Base-by-base conservation (phyloP, 1,284 basidiomycete genomes). In the Schizopora paradoxa region DNA sequence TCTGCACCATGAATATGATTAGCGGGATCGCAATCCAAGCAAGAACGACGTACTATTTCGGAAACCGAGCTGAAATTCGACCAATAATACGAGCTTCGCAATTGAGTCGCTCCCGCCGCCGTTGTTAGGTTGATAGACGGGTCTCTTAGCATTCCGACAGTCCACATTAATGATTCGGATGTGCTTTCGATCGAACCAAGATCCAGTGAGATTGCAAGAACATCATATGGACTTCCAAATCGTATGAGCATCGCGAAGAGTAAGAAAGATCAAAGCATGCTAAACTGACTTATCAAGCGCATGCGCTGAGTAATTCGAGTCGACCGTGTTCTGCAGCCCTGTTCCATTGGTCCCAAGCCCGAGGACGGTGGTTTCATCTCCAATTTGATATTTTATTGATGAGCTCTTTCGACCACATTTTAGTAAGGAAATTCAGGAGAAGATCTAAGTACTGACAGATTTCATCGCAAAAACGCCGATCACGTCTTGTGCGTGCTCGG, bases 111-210 rank as follows among this genome's bases (percentile, higher is more conserved):
- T 6, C 47, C 53, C 7, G 49, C 52, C 13, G 53, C 46, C 14
- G 52, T 54, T 49, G 57, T 54, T 49, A 65, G 68, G 31, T 60
- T 56, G 8, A 70, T 57, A 6, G 61, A 56, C 0, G 72, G 69
- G 47, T 69, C 65, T 11, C 73, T 63, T 4, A 67, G 56, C 10
- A 70, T 55, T 0, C 74, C 73, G 16, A 76, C 49, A 2, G 65
- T 61, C 54, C 64, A 68, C 3, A 73, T 65, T 5, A 67, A 57
- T 3, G 67, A 60, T 32, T 51, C 45, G 14, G 19, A n/a, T n/a
- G 49, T 51, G 5, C 6, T 18, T 5, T 42, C 14, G 29, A 51
- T 47, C 2, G 6, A 38, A 7, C 49, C 49, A 2, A 51, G 41
- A 25, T 51, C 41, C 31, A 28, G 7, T 3, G 48, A 23, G 21